Base-by-base conservation (phyloP, 345 rosid genomes). In the Aquilaria malaccensis region DNA sequence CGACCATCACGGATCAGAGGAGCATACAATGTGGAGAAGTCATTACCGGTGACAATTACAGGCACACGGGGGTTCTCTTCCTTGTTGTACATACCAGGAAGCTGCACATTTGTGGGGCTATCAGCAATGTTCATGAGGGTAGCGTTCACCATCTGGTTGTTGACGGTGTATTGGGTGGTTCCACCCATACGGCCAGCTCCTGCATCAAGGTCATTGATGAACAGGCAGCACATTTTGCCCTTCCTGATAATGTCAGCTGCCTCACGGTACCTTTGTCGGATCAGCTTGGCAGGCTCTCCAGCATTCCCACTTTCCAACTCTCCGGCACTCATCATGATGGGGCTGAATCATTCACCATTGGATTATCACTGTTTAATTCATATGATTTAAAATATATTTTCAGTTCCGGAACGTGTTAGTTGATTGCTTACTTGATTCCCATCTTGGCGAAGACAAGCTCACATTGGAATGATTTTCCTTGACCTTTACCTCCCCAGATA, bases 251-350 rank as follows among this genome's bases (percentile, higher is more conserved):
- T 77, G 71, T 90, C 99, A 0, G 99, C 90, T 2, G 99, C 99
- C 65, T 94, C 97, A 67, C 99, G 90, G 81, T 94, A 94, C 80
- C 99, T 87, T 59, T 90, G 97, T 67, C 99, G 78, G 85, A 94
- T 87, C n/a, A 94, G 77, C 81, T 90, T 94, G 0, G 99, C 95
- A 0, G 97, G 97, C 61, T 94, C 96, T 67, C 97, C 96, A 0
- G 97, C 97, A 66, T 90, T 90, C 22, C 99, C 99, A 54, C 99
- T 94, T 77, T 94, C 99, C 71, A 94, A 65, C 73, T 94, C 99
- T 90, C 99, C 96, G 2, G 99, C 99, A 68, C 99, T 94, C 99
- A 94, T 94, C 99, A 88, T 86, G 67, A 94, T 94, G 33, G 99
- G 99, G 83, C 96, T 94, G 86, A 31, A 70, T 37, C 43, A 64